phyloP scores from a whole-genome alignment of 2,329 filamentous ascomycete species.

The Ascochyta rabiei region DNA sequence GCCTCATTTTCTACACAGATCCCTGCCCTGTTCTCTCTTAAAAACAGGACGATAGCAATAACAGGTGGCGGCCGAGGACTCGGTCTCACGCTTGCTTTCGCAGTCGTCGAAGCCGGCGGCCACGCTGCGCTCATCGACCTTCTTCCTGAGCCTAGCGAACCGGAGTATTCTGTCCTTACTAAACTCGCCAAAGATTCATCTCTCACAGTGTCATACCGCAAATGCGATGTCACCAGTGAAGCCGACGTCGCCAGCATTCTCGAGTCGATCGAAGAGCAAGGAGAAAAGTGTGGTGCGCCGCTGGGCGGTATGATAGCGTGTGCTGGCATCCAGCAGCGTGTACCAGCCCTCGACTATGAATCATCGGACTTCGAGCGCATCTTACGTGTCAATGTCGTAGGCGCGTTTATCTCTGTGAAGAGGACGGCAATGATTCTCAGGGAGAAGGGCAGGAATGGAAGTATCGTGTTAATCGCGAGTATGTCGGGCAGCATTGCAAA shows the following conservation, averaged over 20 bases:
- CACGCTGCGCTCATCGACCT: constrained; percentile 58
- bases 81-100: constrained; percentile 57
- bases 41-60: constrained; percentile 52
- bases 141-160: constrained; percentile 44
- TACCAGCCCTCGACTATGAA: constrained; percentile 56
- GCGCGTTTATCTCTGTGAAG: constrained; percentile 47
- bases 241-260: constrained; percentile 45
- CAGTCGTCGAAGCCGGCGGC: constrained; percentile 58
- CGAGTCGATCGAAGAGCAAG: constrained; percentile 47
- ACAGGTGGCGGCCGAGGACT: constrained; percentile 60
- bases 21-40: background rate
- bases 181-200: constrained; percentile 49
- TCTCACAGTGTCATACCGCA: constrained; percentile 49
- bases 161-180: constrained; percentile 53
- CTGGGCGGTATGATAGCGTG: constrained; percentile 54
- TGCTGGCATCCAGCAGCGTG: constrained; percentile 58
- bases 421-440: constrained; percentile 57
- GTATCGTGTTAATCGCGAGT: too few relatives aligned
- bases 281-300: constrained; percentile 37
- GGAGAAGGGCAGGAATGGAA: constrained; percentile 48
- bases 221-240: constrained; percentile 58
- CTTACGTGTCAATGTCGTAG: constrained; percentile 46
- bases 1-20: background rate
- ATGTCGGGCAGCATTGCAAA: too few relatives aligned
- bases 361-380: constrained; percentile 45